phyloP scores from a whole-genome alignment of 1,284 basidiomycete genomes.

The Sporisorium scitamineum region DNA sequence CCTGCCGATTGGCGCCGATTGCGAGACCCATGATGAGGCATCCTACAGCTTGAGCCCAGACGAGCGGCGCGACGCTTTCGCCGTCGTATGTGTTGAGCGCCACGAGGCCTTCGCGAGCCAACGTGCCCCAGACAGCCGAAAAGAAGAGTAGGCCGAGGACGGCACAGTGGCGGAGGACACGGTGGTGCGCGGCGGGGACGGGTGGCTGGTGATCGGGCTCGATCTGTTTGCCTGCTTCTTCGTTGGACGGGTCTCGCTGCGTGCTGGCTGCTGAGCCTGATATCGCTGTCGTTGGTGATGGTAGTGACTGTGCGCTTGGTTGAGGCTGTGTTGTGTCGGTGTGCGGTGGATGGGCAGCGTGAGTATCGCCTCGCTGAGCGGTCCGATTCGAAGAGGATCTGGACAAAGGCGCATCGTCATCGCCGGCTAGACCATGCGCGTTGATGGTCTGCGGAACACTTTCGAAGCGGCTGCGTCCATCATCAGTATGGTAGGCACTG shows the following conservation, averaged over 20 bases:
- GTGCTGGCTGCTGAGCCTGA: not conserved
- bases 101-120: constrained; percentile 69
- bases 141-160: constrained; percentile 66
- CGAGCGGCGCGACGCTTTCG: constrained; percentile 81
- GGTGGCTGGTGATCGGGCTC: constrained; percentile 7
- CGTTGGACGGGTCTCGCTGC: constrained; percentile 3
- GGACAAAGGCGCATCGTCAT: not conserved
- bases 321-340: not conserved
- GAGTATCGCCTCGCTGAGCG: not conserved
- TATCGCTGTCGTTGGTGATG: not conserved
- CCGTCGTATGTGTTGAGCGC: constrained; percentile 77
- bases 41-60: constrained; percentile 88
- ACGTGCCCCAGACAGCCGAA: constrained; percentile 69
- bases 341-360: not conserved
- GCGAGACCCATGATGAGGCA: constrained; percentile 84
- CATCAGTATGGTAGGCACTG: constrained; percentile 20
- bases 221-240: constrained; percentile 30
- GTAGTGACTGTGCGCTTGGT: not conserved
- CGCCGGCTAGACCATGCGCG: constrained; percentile 1
- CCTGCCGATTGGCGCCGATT: constrained; percentile 37
- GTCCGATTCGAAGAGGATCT: constrained; percentile 21
- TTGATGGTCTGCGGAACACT: constrained; percentile 18
- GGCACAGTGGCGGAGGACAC: constrained; percentile 37
- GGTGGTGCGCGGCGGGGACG: constrained; percentile 7
- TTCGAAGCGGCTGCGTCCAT: constrained; percentile 11